phyloP scores from a whole-genome alignment of 2,329 filamentous ascomycete species.

The Pseudocercospora musae region DNA sequence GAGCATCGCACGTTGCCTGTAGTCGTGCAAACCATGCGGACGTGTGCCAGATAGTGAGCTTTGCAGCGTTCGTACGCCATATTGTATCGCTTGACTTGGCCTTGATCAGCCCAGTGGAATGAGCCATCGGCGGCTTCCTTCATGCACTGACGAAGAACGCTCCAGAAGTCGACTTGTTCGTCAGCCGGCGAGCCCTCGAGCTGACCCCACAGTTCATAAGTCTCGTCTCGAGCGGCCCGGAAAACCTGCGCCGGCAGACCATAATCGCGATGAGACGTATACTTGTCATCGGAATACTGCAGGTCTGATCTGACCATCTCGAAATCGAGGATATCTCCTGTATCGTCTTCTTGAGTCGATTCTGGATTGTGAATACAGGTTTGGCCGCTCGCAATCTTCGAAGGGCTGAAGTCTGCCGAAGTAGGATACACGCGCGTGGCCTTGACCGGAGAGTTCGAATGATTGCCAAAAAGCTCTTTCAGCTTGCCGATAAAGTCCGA shows the following conservation, averaged over 20 bases:
- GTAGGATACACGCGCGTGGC: slow-evolving; percentile 17
- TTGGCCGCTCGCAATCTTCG: slow-evolving; percentile 5
- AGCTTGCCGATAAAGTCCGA: slow-evolving; percentile 21
- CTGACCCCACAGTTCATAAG: background rate
- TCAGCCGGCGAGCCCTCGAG: background rate
- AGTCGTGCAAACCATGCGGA: slow-evolving; percentile 20
- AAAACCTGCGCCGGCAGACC: slow-evolving; percentile 16
- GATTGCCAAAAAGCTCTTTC: slow-evolving; percentile 14
- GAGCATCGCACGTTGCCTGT: slow-evolving; percentile 20
- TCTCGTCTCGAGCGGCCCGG: slow-evolving; percentile 4
- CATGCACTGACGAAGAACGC: slow-evolving; percentile 12
- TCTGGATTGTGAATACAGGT: background rate
- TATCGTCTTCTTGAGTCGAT: background rate
- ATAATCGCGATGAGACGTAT: slow-evolving; percentile 9
- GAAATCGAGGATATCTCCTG: slow-evolving; percentile 15
- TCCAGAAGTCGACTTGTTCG: slow-evolving; percentile 16
- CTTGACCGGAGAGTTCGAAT: background rate
- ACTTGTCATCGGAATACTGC: slow-evolving; percentile 12
- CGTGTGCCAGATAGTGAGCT: slow-evolving; percentile 11
- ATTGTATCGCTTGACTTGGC: slow-evolving; percentile 12
- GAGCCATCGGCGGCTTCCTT: slow-evolving; percentile 8
- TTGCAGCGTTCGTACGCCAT: slow-evolving; percentile 20
- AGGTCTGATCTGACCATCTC: slow-evolving; percentile 18
- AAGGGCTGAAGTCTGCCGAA: slow-evolving; percentile 11
- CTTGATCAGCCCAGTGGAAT: slow-evolving; percentile 15